These are phyloP conservation scores for Fusarium solani-melongenae DNA, from an alignment of 2,329 filamentous ascomycete species.

Conservation along the genomic window DNA sequence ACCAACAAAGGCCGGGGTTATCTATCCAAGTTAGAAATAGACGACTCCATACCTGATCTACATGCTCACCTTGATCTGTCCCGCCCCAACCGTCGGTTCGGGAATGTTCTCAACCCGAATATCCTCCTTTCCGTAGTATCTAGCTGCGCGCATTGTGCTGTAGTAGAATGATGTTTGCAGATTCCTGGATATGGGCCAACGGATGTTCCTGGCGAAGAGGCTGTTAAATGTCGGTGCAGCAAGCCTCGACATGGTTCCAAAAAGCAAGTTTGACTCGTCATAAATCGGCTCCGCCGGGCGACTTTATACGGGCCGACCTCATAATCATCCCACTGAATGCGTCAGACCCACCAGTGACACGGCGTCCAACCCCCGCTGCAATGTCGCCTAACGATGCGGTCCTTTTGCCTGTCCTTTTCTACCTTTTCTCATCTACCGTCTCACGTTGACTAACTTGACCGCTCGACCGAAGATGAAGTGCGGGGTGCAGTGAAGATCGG, in stretches of 20 bases:
- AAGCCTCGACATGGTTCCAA: conserved; percentile 1
- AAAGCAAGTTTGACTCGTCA: neutral
- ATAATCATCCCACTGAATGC: conserved; percentile 22
- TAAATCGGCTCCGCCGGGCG: neutral
- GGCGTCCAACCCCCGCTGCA: conserved; percentile 11
- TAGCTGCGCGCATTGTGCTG: conserved; percentile 65
- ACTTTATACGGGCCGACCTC: conserved; percentile 20
- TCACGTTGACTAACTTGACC: neutral
- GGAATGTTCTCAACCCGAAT: conserved; percentile 64
- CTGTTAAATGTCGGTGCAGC: neutral
- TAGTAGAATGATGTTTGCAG: conserved; percentile 13
- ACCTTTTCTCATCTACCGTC: neutral
- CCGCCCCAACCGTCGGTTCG: conserved; percentile 57
- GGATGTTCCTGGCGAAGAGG: neutral
- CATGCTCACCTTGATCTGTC: conserved; percentile 56
- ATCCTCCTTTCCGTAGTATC: conserved; percentile 66
- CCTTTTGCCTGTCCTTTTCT: neutral
- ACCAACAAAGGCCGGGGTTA: conserved; percentile 55
- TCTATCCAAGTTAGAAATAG: conserved; percentile 3
- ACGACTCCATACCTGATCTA: fast-evolving
- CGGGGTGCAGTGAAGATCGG: conserved; percentile 26
- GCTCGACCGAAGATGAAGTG: conserved; percentile 9
- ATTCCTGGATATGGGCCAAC: neutral
- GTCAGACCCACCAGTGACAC: conserved; percentile 30
- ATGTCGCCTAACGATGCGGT: neutral